Evolutionary conservation across 1,284 basidiomycete species (phyloP).

Genomic region (Uromyces viciae-fabae): DNA sequence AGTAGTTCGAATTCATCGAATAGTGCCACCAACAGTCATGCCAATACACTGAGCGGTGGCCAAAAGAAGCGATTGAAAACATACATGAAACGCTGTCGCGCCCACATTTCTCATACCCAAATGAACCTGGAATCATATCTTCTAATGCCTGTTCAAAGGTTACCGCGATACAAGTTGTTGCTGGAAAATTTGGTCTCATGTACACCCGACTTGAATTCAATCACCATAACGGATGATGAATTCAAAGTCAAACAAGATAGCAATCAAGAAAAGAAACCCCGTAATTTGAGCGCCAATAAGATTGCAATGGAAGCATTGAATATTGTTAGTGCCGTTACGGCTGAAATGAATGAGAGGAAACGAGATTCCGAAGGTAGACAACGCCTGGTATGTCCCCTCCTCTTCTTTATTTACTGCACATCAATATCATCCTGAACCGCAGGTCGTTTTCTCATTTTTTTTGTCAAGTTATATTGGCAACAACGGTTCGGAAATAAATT

Average conservation of each 20-base stretch:
- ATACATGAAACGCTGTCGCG: conserved; percentile 54
- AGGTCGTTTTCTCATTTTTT: neutral
- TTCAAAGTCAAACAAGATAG: neutral
- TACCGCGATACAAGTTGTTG: conserved; percentile 89
- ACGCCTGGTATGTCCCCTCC: conserved; percentile 63
- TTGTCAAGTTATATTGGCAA: conserved; percentile 64
- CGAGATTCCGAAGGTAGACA: conserved; percentile 83
- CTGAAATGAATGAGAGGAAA: conserved; percentile 94
- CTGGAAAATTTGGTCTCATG: conserved; percentile 47
- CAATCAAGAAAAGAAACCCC: neutral
- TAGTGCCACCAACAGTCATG: conserved; percentile 28
- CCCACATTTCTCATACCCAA: conserved; percentile 79
- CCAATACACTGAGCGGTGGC: conserved; percentile 21
- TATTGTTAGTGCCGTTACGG: conserved; percentile 80
- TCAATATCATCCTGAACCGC: neutral
- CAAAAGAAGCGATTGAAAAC: conserved; percentile 47
- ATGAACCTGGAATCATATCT: conserved; percentile 92
- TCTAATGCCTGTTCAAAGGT: conserved; percentile 87
- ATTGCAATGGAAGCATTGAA: conserved; percentile 70
- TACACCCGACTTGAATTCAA: conserved; percentile 41
- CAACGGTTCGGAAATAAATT: conserved; percentile 81
- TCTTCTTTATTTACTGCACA: neutral
- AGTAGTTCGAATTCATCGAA: conserved; percentile 46
- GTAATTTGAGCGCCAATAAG: conserved; percentile 56
- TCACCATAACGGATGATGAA: neutral